Base-by-base conservation (phyloP, 768 basidiomycete species). In the Leccinellum luteum region DNA sequence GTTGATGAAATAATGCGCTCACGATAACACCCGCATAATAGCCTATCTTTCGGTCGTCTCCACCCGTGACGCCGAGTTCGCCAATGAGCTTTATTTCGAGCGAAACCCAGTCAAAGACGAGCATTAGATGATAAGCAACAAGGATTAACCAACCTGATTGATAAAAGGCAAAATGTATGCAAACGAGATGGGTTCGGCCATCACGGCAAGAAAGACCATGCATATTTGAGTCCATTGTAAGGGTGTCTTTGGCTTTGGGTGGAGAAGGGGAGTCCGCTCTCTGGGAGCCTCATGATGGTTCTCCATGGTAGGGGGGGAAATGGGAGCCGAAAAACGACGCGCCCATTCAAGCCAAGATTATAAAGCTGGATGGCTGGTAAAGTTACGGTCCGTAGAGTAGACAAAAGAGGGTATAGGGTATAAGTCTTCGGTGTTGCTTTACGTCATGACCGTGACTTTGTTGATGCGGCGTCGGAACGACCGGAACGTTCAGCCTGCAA, bases 1-100 rank as follows among this genome's bases (percentile, higher is more conserved):
- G 35, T 35, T 35, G n/a, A n/a, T 35, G 30, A 35, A n/a, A 19
- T 3, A 15, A 27, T 2, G 62, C 58, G 60, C 85, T 72, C 55
- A 86, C 83, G 48, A 72, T 67, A 25, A 87, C 62, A 31, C 85
- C 86, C 23, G 83, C 85, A 66, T 87, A 88, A 62, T 87, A 87
- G 25, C 86, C 86, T 4, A 86, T 82, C 71, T 83, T 84, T 51
- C 76, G 75, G 48, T 83, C 78, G 57, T 88, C 84, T 21, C 85
- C 86, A 21, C 81, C 81, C 6, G 84, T 86, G 28, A 88, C 75
- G 34, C 79, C 84, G n/a, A 86, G 74, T 59, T 85, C 85, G 25
- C 79, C 75, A 31, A 88, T 78, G 23, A 87, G 77, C 85, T 87
- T 41, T 5, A 53, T 48, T 23, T 56, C 32, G 14, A 34, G 14